These are phyloP conservation scores for Penicillium odoratum DNA, from an alignment of 495 filamentous ascomycete species.

Conservation along the genomic window DNA sequence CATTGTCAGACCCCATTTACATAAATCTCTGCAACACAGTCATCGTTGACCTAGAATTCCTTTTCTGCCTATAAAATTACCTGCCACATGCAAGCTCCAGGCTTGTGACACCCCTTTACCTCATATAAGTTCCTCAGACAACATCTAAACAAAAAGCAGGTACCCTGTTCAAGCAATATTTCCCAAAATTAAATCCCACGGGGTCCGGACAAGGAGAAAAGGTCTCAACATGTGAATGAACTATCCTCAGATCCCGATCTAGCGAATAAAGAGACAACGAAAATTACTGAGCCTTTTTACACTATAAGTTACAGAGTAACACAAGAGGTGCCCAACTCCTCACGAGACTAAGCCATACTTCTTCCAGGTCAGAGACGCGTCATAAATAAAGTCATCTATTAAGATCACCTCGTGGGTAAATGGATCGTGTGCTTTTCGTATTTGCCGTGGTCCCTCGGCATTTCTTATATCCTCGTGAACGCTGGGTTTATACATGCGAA, in stretches of 20 bases:
- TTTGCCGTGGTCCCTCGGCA: slow-evolving; percentile 22
- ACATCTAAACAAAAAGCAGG: slow-evolving; percentile 17
- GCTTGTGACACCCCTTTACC: slow-evolving; percentile 16
- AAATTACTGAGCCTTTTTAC: neutral
- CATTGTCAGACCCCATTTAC: neutral
- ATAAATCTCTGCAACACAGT: neutral
- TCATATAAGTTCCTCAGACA: slow-evolving; percentile 11
- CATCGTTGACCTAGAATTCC: neutral
- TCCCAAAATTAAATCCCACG: slow-evolving; percentile 5
- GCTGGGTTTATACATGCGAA: neutral
- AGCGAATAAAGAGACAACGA: neutral
- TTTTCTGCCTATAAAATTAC: neutral
- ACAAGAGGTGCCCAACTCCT: slow-evolving; percentile 1
- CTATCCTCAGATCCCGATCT: neutral
- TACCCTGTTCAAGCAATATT: slow-evolving; percentile 10
- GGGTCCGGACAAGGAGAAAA: slow-evolving; percentile 3
- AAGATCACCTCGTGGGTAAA: neutral
- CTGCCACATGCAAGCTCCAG: neutral
- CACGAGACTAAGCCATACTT: slow-evolving; percentile 6
- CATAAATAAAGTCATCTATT: neutral
- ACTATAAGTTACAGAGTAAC: neutral
- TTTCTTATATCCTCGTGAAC: slow-evolving; percentile 20
- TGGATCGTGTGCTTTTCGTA: slow-evolving; percentile 1
- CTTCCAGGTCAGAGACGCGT: neutral
- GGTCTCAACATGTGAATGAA: neutral